Evolutionary conservation across 345 rosid genomes (phyloP).

Genomic region (Hibiscus tridactylites): DNA sequence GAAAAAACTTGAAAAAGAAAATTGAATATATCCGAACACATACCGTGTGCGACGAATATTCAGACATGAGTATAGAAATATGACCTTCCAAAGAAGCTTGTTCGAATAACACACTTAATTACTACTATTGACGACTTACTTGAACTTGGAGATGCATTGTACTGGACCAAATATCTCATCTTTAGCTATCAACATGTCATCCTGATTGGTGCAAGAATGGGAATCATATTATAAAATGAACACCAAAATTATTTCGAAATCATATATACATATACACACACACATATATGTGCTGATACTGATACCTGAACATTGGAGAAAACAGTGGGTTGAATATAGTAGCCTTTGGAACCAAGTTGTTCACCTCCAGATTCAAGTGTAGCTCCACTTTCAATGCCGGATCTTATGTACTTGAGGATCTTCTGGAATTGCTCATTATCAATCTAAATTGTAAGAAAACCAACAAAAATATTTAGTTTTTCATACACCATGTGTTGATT

Average conservation of each 20-base stretch:
- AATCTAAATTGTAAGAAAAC: slow-evolving; percentile 31
- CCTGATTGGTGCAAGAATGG: slow-evolving; percentile 31
- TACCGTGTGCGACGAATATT: not conserved
- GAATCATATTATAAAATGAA: not conserved
- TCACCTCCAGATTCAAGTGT: slow-evolving; percentile 89
- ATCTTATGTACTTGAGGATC: slow-evolving; percentile 55
- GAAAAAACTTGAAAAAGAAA: not conserved
- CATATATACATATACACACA: too few species aligned
- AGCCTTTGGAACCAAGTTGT: slow-evolving; percentile 60
- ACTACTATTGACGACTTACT: slow-evolving; percentile 34
- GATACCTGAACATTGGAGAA: slow-evolving; percentile 80
- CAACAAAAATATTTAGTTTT: not conserved
- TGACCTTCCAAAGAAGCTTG: not conserved
- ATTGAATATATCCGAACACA: not conserved
- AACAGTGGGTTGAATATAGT: slow-evolving; percentile 88
- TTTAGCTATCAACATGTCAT: slow-evolving; percentile 78
- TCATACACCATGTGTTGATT: not conserved
- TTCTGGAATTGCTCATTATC: slow-evolving; percentile 69
- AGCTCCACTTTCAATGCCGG: slow-evolving; percentile 78
- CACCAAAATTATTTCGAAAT: not conserved
- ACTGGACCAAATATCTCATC: slow-evolving; percentile 98
- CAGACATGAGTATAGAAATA: too few species aligned
- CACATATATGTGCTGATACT: too few species aligned
- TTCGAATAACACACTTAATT: not conserved
- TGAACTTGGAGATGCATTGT: slow-evolving; percentile 82